A percentile compares a stretch with the other conserved stretches of the same genome.
These are phyloP conservation scores for Penicillium sp. DNA, from an alignment of 2,329 filamentous ascomycete genomes.

Conservation along the genomic window DNA sequence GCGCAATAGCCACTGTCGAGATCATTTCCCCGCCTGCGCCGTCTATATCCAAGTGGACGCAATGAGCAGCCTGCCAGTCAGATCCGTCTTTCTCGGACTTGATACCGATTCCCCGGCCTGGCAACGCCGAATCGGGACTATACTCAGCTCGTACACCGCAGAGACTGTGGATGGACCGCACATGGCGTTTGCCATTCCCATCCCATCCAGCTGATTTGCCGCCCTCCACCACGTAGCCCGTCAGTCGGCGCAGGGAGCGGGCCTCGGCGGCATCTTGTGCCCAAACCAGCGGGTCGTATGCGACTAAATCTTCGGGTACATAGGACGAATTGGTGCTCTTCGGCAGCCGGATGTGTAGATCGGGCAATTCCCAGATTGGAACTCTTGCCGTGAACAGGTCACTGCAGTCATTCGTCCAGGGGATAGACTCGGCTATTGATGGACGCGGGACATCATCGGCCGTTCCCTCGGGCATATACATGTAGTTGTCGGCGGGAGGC, in stretches of 20 bases:
- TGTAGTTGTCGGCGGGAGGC: too few relatives aligned
- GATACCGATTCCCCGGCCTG: neutral
- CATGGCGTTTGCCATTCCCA: neutral
- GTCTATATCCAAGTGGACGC: neutral
- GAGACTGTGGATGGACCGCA: neutral
- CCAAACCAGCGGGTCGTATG: neutral
- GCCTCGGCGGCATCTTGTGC: neutral
- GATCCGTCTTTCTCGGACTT: neutral
- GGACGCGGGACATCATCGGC: neutral
- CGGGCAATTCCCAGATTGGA: neutral
- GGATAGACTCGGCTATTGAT: neutral
- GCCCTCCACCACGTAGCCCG: neutral
- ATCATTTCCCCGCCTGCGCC: neutral
- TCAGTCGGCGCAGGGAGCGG: neutral
- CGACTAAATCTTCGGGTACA: neutral
- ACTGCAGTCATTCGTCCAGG: neutral
- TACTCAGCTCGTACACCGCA: neutral
- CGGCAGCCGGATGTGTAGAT: neutral
- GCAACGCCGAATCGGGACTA: neutral
- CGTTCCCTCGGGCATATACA: too few relatives aligned
- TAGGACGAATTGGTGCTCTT: too few relatives aligned
- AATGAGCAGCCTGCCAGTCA: neutral
- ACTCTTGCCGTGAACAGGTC: neutral
- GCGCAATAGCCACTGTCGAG: neutral
- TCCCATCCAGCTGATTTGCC: neutral